Evolutionary conservation across 2,329 filamentous ascomycete genomes (phyloP).

Genomic region (Neonectria neomacrospora): DNA sequence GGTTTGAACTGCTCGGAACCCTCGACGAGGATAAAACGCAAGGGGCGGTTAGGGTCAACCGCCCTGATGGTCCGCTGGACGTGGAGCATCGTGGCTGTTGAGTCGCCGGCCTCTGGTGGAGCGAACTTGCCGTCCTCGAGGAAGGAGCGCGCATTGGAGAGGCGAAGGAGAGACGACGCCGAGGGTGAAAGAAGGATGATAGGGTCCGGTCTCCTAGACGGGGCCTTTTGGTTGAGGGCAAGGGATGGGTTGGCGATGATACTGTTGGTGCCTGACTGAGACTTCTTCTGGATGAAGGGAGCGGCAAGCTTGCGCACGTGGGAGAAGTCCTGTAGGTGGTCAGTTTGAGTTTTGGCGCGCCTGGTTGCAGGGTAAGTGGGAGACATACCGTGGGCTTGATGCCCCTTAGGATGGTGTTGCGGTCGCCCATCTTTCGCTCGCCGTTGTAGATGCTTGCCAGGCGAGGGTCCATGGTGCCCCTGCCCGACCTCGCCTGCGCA

Average conservation of each 20-base stretch:
- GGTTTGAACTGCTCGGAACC: constrained; percentile 95
- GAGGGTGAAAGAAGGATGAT: constrained; percentile 98
- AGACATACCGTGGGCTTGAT: constrained; percentile 84
- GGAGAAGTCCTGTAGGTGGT: constrained; percentile 80
- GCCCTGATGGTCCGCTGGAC: constrained; percentile 80
- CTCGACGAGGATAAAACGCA: constrained; percentile 96
- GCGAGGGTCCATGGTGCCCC: constrained; percentile 80
- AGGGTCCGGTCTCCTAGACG: constrained; percentile 72
- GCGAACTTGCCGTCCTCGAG: constrained; percentile 86
- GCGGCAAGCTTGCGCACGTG: constrained; percentile 88
- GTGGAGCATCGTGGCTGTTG: constrained; percentile 83
- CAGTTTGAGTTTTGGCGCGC: background rate
- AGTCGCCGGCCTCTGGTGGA: constrained; percentile 76
- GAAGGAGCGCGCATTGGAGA: constrained; percentile 96
- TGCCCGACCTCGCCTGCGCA: constrained; percentile 63
- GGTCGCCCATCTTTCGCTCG: constrained; percentile 91
- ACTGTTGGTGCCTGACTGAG: constrained; percentile 52
- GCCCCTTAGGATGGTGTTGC: constrained; percentile 87
- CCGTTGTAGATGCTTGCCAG: constrained; percentile 90
- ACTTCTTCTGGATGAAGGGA: constrained; percentile 76
- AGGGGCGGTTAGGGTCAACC: constrained; percentile 75
- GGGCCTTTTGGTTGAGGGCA: constrained; percentile 64
- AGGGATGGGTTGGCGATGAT: constrained; percentile 58
- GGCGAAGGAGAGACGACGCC: constrained; percentile 91
- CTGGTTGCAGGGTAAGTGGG: background rate